These are phyloP conservation scores for Erythrobasidium hasegawianum DNA, from an alignment of 1,284 basidiomycete species.

Conservation along the genomic window DNA sequence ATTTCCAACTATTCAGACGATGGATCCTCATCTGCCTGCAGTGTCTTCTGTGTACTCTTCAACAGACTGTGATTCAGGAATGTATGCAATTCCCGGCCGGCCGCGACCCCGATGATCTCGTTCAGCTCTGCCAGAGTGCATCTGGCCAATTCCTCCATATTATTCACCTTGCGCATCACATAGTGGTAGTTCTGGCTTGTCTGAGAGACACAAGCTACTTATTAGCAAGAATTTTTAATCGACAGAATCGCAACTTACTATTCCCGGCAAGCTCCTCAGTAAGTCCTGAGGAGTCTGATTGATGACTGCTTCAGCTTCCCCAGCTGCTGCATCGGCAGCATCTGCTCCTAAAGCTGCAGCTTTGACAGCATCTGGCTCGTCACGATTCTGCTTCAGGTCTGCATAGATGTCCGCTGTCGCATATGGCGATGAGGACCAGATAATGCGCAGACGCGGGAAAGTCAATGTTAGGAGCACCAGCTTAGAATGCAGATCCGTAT, in stretches of 20 bases:
- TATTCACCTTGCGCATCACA: slow-evolving; percentile 74
- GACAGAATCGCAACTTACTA: slow-evolving; percentile 22
- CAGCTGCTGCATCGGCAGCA: slow-evolving; percentile 49
- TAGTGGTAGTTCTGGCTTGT: slow-evolving; percentile 79
- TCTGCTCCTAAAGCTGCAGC: slow-evolving; percentile 78
- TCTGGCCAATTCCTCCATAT: slow-evolving; percentile 67
- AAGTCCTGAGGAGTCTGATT: slow-evolving; percentile 73
- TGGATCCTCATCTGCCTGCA: not conserved
- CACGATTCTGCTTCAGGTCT: slow-evolving; percentile 79
- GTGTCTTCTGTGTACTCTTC: slow-evolving; percentile 7
- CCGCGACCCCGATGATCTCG: slow-evolving; percentile 73
- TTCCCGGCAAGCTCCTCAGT: slow-evolving; percentile 60
- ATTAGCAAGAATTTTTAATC: slow-evolving; percentile 51
- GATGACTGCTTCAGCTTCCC: slow-evolving; percentile 58
- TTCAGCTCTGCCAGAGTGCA: slow-evolving; percentile 57
- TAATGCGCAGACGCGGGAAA: slow-evolving; percentile 85
- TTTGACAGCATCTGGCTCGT: slow-evolving; percentile 73
- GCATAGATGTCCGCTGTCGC: slow-evolving; percentile 87
- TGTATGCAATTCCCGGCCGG: slow-evolving; percentile 70
- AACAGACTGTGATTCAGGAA: slow-evolving; percentile 69
- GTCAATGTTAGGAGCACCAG: slow-evolving; percentile 81
- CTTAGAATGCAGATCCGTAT: slow-evolving; percentile 60
- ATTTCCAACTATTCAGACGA: not conserved
- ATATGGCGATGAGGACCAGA: slow-evolving; percentile 95
- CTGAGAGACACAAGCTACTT: slow-evolving; percentile 53